Percentiles rank a stretch among this genome's conserved stretches.
Evolutionary conservation across 768 basidiomycete species (phyloP).

Genomic region (Gyrodon lividus): DNA sequence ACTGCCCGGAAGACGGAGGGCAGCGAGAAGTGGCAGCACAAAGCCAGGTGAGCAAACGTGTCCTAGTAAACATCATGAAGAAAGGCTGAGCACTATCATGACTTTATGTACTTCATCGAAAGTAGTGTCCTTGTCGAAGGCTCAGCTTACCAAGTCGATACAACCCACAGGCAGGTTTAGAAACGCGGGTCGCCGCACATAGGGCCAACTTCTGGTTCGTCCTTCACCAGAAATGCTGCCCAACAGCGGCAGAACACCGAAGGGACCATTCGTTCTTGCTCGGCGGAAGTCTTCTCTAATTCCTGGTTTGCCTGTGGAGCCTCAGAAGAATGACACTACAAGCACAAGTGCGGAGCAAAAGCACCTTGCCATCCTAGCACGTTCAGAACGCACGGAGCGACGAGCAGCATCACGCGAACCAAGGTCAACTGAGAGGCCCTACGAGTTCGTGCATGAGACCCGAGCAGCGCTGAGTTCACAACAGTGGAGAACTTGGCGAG

Average conservation of each 20-base stretch:
- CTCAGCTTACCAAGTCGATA: slow-evolving; percentile 28
- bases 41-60: slow-evolving; percentile 13
- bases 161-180: slow-evolving; percentile 26
- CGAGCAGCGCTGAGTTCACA: too few relatives aligned
- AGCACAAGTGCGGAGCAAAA: slow-evolving; percentile 4
- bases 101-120: too few relatives aligned
- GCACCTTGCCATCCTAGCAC: slow-evolving; percentile 8
- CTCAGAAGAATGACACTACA: neutral
- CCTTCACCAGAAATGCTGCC: slow-evolving; percentile 15
- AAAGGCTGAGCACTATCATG: neutral
- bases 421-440: too few relatives aligned
- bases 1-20: slow-evolving; percentile 9
- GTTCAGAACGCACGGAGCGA: slow-evolving; percentile 10
- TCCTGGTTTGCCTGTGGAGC: neutral
- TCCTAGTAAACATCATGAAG: neutral
- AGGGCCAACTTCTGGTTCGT: slow-evolving; percentile 14
- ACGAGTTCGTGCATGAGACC: too few relatives aligned
- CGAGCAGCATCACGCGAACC: slow-evolving; percentile 3
- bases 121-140: slow-evolving; percentile 24
- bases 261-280: neutral
- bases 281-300: neutral
- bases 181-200: slow-evolving; percentile 26
- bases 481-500: too few relatives aligned
- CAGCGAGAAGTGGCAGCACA: slow-evolving; percentile 3
- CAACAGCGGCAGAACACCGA: slow-evolving; percentile 20